Evolutionary conservation across 768 basidiomycete genomes (phyloP).

Genomic region (Heimioporus sp.): DNA sequence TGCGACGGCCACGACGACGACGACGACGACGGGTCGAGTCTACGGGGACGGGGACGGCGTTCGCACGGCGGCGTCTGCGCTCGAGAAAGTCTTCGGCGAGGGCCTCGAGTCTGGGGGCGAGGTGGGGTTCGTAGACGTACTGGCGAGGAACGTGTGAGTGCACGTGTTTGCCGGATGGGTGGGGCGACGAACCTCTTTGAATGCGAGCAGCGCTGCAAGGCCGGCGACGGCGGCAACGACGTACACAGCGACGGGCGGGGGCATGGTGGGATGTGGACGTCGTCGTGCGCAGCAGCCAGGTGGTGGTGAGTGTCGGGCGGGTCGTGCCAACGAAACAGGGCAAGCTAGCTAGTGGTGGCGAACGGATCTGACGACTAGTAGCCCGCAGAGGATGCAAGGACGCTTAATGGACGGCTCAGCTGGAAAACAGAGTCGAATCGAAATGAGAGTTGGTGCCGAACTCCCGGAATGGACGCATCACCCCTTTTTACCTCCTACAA

Average conservation of each 20-base stretch:
- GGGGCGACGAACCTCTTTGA: conserved; percentile 53
- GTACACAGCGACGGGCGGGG: conserved; percentile 41
- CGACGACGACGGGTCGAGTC: conserved; percentile 14
- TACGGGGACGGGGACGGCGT: conserved; percentile 18
- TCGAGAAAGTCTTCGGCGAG: conserved; percentile 36
- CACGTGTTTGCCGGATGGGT: conserved; percentile 12
- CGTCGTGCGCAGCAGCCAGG: conserved; percentile 21
- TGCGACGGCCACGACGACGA: not conserved
- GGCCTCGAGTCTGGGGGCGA: conserved; percentile 58
- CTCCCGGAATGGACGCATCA: no score
- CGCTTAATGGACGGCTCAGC: no score
- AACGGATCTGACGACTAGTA: no score
- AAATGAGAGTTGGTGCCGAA: no score
- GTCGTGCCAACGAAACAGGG: no score
- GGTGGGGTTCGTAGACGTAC: conserved; percentile 71
- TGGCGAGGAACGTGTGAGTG: conserved; percentile 28
- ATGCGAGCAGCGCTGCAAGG: conserved; percentile 49
- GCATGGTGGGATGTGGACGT: conserved; percentile 18
- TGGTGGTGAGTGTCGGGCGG: no score
- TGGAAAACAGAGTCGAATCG: no score
- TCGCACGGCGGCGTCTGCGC: conserved; percentile 27
- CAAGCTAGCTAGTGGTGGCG: no score
- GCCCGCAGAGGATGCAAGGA: no score
- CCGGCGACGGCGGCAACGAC: conserved; percentile 50
- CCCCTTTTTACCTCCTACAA: no score